A percentile compares a stretch with the other conserved stretches of the same genome.
Evolutionary conservation across 2,329 filamentous ascomycete genomes (phyloP).

Genomic region (Gliomastix tumulicola): DNA sequence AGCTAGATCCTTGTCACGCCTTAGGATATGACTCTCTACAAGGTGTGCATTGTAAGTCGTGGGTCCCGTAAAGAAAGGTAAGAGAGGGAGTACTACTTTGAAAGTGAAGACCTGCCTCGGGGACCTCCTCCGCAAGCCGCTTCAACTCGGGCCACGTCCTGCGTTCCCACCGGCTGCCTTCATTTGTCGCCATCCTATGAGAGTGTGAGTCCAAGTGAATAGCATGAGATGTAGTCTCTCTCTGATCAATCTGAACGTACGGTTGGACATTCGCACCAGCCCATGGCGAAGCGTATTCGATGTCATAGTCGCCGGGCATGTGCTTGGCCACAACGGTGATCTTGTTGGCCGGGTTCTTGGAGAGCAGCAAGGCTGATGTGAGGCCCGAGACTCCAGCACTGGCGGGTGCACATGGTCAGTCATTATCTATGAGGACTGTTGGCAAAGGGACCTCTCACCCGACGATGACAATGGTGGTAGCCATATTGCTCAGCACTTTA

Average conservation of each 20-base stretch:
- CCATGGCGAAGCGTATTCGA: slow-evolving; percentile 87
- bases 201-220: too few species aligned
- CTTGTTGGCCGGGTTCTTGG: slow-evolving; percentile 32
- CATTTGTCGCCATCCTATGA: slow-evolving; percentile 33
- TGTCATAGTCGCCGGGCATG: slow-evolving; percentile 89
- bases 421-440: too few species aligned
- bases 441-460: too few species aligned
- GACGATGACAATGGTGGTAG: slow-evolving; percentile 4
- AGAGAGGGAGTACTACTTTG: slow-evolving; percentile 42
- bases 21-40: slow-evolving; percentile 39
- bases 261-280: slow-evolving; percentile 76
- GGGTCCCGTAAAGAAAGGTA: too few species aligned
- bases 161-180: slow-evolving; percentile 49
- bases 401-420: too few species aligned
- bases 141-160: slow-evolving; percentile 59
- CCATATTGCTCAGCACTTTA: too few species aligned
- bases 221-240: too few species aligned
- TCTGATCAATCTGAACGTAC: too few species aligned
- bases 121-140: slow-evolving; percentile 54
- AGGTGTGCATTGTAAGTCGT: too few species aligned
- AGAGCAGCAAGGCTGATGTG: slow-evolving; percentile 41
- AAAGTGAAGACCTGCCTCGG: slow-evolving; percentile 75
- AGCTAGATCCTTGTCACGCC: slow-evolving; percentile 55
- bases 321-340: slow-evolving; percentile 76
- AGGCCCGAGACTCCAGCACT: slow-evolving; percentile 45